Evolutionary conservation across 2,329 filamentous ascomycete genomes (phyloP).

Genomic region (Calcarisporium arbuscula): DNA sequence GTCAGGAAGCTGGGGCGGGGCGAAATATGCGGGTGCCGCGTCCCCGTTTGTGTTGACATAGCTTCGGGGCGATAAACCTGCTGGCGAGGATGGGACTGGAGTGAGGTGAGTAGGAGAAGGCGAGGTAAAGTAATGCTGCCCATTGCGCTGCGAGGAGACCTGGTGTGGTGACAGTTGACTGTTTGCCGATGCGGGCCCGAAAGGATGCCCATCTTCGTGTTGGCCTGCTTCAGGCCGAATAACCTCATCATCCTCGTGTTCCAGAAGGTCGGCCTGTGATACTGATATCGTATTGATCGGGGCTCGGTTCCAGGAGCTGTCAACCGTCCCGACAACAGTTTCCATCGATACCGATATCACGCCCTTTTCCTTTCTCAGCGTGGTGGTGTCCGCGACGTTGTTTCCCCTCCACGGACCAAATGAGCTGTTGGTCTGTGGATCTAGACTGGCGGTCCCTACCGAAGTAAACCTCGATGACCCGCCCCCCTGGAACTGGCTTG

Average conservation of each 20-base stretch:
- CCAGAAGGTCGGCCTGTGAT: conserved; percentile 19
- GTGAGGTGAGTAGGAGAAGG: conserved; percentile 11
- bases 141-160: conserved; percentile 27
- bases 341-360: conserved; percentile 86
- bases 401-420: conserved; percentile 33
- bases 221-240: conserved; percentile 15
- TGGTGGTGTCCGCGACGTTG: conserved; percentile 80
- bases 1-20: conserved; percentile 41
- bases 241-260: conserved; percentile 26
- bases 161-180: conserved; percentile 12
- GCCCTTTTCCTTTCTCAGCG: conserved; percentile 79
- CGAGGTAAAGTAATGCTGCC: conserved; percentile 16
- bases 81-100: conserved; percentile 1
- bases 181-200: conserved; percentile 12
- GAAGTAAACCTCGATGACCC: conserved; percentile 41
- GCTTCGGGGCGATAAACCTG: conserved; percentile 3
- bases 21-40: conserved; percentile 5
- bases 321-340: conserved; percentile 77
- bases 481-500: conserved; percentile 62
- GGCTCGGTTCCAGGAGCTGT: conserved; percentile 49
- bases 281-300: conserved; percentile 14
- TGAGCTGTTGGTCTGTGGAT: conserved; percentile 19
- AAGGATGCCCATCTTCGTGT: conserved; percentile 15
- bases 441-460: conserved; percentile 19
- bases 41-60: conserved; percentile 13